Evolutionary conservation across 352 stramenopile genomes (phyloP).

Genomic region (Pythium biforme): DNA sequence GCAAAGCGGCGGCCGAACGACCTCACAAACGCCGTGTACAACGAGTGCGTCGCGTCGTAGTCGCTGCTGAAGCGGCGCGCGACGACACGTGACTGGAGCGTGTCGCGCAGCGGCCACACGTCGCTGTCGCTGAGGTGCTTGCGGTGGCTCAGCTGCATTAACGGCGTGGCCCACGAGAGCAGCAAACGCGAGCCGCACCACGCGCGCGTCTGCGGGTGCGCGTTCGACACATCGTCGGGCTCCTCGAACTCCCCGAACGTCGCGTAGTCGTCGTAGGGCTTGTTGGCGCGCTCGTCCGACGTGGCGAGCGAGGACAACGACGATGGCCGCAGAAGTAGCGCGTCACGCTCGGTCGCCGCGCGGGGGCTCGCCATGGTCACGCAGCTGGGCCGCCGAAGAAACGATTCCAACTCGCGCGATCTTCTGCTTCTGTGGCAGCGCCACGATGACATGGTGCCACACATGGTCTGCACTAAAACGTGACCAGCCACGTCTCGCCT

Average conservation of each 20-base stretch:
- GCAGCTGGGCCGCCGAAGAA: no score
- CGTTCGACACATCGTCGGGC: neutral
- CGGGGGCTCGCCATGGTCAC: no score
- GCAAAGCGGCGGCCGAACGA: slow-evolving; percentile 39
- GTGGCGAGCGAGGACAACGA: neutral
- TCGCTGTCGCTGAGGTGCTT: slow-evolving; percentile 46
- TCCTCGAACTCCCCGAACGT: slow-evolving; percentile 4
- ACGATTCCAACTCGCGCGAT: no score
- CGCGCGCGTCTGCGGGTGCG: slow-evolving; percentile 11
- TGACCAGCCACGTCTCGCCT: neutral
- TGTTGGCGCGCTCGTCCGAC: neutral
- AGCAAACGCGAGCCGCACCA: slow-evolving; percentile 38
- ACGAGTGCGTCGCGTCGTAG: slow-evolving; percentile 32
- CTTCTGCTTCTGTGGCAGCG: neutral
- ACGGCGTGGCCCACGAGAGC: slow-evolving; percentile 48
- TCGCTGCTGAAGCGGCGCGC: slow-evolving; percentile 28
- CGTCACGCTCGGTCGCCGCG: slow-evolving; percentile 5
- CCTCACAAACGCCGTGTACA: slow-evolving; percentile 33
- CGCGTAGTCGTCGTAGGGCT: neutral
- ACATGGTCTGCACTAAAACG: no score
- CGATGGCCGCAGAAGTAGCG: neutral
- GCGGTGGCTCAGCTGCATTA: slow-evolving; percentile 43
- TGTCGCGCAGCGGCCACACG: slow-evolving; percentile 39
- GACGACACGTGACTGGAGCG: slow-evolving; percentile 28
- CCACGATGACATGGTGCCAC: no score